A percentile compares a stretch with the other conserved stretches of the same genome.
phyloP scores from a whole-genome alignment of 2,329 filamentous ascomycete genomes.

The Aspergillus sp. region DNA sequence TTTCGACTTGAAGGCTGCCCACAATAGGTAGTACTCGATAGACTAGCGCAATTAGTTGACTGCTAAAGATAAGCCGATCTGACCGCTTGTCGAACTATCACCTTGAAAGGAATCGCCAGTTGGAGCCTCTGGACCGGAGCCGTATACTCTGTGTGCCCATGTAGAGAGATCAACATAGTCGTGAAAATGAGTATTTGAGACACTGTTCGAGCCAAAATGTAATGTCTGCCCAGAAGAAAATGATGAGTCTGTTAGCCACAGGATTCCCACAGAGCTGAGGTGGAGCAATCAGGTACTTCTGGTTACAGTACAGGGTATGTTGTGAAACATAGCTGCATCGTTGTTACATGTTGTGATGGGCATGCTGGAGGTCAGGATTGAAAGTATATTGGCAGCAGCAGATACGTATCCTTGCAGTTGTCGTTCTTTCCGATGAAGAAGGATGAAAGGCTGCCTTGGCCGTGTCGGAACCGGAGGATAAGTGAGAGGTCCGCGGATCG shows the following conservation, averaged over 20 bases:
- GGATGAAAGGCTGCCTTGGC: neutral
- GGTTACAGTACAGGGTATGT: neutral
- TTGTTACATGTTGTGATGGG: neutral
- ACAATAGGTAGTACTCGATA: neutral
- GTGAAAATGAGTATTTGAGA: neutral
- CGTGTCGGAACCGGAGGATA: neutral
- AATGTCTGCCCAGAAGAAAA: neutral
- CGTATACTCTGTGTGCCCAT: neutral
- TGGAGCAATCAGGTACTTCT: neutral
- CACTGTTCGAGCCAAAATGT: neutral
- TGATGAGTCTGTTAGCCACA: neutral
- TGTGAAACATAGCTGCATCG: neutral
- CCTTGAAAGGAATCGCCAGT: neutral
- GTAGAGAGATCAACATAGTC: neutral
- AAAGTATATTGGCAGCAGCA: neutral
- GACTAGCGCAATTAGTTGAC: neutral
- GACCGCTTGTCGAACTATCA: neutral
- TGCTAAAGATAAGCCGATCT: neutral
- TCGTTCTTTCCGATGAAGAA: neutral
- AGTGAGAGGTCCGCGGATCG: neutral
- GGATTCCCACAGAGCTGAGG: neutral
- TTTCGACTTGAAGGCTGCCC: constrained; percentile 55
- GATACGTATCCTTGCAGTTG: neutral
- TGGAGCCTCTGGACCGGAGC: neutral
- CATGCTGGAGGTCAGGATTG: neutral